Percentiles rank a stretch among this genome's conserved stretches.
These are phyloP conservation scores for Poa annua DNA, from an alignment of 176 grass and related monocot species.

Conservation along the genomic window DNA sequence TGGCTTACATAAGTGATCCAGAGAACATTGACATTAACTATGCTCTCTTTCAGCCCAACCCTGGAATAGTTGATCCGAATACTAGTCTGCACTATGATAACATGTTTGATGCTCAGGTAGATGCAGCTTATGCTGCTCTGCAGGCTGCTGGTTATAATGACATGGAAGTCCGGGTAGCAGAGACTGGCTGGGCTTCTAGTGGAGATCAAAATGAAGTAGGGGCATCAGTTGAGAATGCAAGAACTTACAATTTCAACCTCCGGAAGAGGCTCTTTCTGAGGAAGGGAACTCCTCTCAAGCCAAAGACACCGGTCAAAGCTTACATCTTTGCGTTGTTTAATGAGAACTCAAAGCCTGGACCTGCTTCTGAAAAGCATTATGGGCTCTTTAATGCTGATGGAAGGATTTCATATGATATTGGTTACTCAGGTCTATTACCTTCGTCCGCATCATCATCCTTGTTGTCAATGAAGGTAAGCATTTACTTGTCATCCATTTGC, in stretches of 20 bases:
- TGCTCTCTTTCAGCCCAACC: slow-evolving; percentile 85
- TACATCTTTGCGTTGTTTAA: slow-evolving; percentile 99
- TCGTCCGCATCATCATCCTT: slow-evolving; percentile 63
- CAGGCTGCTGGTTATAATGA: slow-evolving; percentile 73
- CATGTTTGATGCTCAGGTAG: slow-evolving; percentile 98
- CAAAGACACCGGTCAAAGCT: slow-evolving; percentile 75
- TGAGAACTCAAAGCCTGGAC: slow-evolving; percentile 74
- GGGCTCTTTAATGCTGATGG: slow-evolving; percentile 93
- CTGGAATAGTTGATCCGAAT: slow-evolving; percentile 76
- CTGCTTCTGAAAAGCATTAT: slow-evolving; percentile 84
- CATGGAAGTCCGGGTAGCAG: slow-evolving; percentile 93
- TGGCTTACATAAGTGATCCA: slow-evolving; percentile 87
- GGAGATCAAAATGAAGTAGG: slow-evolving; percentile 81
- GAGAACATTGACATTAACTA: slow-evolving; percentile 92
- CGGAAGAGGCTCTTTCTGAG: slow-evolving; percentile 83
- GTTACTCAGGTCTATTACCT: slow-evolving; percentile 63
- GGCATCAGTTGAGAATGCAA: slow-evolving; percentile 80
- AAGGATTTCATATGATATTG: slow-evolving; percentile 94
- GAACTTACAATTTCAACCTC: slow-evolving; percentile 94
- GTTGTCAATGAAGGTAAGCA: slow-evolving; percentile 67
- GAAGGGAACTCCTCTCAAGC: slow-evolving; percentile 92
- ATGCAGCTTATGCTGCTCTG: slow-evolving; percentile 93
- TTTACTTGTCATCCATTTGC: not conserved
- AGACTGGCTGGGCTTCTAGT: slow-evolving; percentile 94
- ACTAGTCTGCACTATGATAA: slow-evolving; percentile 92